A percentile compares a stretch with the other conserved stretches of the same genome.
Conservation (phyloP, 177 flowering plant species). For the Telopea speciosissima region DNA sequence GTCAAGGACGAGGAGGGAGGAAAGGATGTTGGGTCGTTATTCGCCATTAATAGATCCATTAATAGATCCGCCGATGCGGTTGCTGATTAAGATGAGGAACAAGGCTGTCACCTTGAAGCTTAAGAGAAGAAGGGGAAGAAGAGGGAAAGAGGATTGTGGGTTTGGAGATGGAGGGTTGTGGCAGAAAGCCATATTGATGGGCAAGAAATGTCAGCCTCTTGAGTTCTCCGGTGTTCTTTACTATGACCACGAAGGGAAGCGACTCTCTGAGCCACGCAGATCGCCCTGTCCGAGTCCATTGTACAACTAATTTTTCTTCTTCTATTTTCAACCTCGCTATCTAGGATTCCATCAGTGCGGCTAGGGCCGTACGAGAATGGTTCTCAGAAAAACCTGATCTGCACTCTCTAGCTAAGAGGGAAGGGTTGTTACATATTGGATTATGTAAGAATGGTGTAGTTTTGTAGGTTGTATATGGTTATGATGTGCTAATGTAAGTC, state of each 20-base stretch:
- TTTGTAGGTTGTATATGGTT: no score
- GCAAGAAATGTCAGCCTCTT: slow-evolving; percentile 52
- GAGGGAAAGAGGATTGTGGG: slow-evolving; percentile 7
- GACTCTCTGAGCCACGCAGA: slow-evolving; percentile 35
- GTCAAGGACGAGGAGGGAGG: neutral
- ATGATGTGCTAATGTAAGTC: no score
- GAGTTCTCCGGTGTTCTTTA: slow-evolving; percentile 53
- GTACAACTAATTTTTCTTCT: no score
- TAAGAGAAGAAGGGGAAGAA: slow-evolving; percentile 11
- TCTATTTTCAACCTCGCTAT: no score
- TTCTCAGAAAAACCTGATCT: no score
- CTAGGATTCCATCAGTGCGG: no score
- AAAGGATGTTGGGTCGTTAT: no score
- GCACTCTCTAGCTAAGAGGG: no score
- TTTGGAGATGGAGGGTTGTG: slow-evolving; percentile 45
- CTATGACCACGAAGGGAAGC: slow-evolving; percentile 44
- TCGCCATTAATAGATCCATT: neutral
- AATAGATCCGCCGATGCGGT: slow-evolving; percentile 24
- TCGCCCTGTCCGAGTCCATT: slow-evolving; percentile 41
- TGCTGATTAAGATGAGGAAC: slow-evolving; percentile 28
- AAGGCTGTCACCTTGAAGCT: slow-evolving; percentile 25
- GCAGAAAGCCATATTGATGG: slow-evolving; percentile 58
- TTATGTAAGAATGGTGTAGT: no score
- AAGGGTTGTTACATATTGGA: no score
- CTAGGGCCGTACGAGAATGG: no score